Evolutionary conservation across 2,329 filamentous ascomycete genomes (phyloP).

Genomic region (Colletotrichum neosansevieriae): DNA sequence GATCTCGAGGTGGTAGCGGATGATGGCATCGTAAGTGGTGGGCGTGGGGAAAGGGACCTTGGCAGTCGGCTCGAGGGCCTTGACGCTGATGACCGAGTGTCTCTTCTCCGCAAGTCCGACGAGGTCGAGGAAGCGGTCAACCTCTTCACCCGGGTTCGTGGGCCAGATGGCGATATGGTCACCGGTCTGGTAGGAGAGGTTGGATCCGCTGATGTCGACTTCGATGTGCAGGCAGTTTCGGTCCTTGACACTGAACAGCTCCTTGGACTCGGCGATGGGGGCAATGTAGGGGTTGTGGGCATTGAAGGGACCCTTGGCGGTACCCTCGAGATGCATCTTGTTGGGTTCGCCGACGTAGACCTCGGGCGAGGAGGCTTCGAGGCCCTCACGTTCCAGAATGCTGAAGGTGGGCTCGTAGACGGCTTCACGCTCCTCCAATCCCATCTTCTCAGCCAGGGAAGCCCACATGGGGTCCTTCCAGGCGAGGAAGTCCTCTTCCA

Average conservation of each 20-base stretch:
- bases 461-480: conserved; percentile 99
- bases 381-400: conserved; percentile 79
- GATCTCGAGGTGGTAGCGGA: conserved; percentile 97
- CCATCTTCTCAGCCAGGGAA: conserved; percentile 84
- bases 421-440: conserved; percentile 92
- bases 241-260: conserved; percentile 89
- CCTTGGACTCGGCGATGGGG: conserved; percentile 89
- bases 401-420: conserved; percentile 94
- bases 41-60: conserved; percentile 98
- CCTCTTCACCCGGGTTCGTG: conserved; percentile 91
- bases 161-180: conserved; percentile 99
- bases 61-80: conserved; percentile 91
- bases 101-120: conserved; percentile 82
- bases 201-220: conserved; percentile 89
- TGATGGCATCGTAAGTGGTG: conserved; percentile 93
- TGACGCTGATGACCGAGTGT: conserved; percentile 86
- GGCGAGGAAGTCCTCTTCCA: conserved; percentile 99
- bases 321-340: conserved; percentile 91
- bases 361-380: conserved; percentile 79
- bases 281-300: conserved; percentile 98
- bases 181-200: conserved; percentile 93
- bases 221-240: conserved; percentile 98
- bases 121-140: conserved; percentile 87
- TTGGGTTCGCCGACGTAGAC: conserved; percentile 98
- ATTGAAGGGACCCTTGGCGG: conserved; percentile 89